phyloP scores from a whole-genome alignment of 768 basidiomycete species.

The Melanogaster broomeanus region DNA sequence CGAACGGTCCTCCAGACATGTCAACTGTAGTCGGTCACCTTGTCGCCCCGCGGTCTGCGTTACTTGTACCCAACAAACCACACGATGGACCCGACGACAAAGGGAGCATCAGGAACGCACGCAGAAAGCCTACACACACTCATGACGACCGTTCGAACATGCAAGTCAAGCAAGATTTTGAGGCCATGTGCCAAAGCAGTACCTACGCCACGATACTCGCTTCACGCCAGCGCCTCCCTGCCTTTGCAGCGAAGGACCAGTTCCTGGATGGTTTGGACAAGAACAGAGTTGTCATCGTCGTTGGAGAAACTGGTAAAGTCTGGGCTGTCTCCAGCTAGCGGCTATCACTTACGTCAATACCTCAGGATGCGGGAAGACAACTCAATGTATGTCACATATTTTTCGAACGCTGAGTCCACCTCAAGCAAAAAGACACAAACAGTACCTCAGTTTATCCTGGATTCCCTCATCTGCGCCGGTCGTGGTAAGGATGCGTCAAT shows the following conservation, averaged over 20 bases:
- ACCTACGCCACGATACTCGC: constrained; percentile 60
- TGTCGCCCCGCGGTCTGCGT: constrained; percentile 10
- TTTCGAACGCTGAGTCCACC: background rate
- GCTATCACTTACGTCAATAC: constrained; percentile 3
- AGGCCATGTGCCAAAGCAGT: constrained; percentile 40
- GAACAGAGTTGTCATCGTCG: constrained; percentile 75
- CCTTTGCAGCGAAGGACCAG: constrained; percentile 63
- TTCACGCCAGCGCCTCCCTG: constrained; percentile 67
- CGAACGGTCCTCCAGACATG: constrained; percentile 75
- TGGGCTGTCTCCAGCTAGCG: background rate
- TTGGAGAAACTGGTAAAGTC: constrained; percentile 81
- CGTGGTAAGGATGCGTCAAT: constrained; percentile 71
- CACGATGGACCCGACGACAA: constrained; percentile 1
- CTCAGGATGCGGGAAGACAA: constrained; percentile 87
- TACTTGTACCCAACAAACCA: constrained; percentile 15
- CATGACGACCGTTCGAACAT: constrained; percentile 47
- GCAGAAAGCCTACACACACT: background rate
- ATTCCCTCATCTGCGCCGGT: constrained; percentile 66
- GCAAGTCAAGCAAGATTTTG: constrained; percentile 56
- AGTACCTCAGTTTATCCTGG: constrained; percentile 91
- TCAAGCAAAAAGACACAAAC: constrained; percentile 1
- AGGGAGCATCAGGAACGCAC: background rate
- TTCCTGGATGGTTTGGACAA: constrained; percentile 60
- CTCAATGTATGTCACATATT: constrained; percentile 56
- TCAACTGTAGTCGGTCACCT: constrained; percentile 54